Evolutionary conservation across 106 monocot genomes (phyloP), one percentile per base, ranked within the genome.

Genomic region (Platanthera guangdongensis): DNA sequence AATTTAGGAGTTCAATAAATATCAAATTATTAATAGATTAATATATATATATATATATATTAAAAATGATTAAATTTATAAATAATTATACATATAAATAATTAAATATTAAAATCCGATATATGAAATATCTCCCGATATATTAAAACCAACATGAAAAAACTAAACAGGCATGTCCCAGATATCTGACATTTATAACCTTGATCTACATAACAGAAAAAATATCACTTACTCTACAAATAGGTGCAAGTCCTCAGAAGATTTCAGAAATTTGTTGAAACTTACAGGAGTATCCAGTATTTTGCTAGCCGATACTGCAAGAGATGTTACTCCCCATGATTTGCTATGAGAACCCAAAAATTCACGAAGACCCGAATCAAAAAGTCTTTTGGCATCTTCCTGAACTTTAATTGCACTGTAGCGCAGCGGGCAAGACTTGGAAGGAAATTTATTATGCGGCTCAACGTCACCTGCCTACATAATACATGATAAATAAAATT

Each of bases 281-380:
- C 91, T 88, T 90, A 99, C 99, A 75, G 89, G 99, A 75, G 77
- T 82, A 62, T 88, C 89, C 71, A 87, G 77, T 78, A 99, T 92
- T 99, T 99, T 99, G 77, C 99, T 92, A 83, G 99, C 99, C 52
- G 82, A 8, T 72, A 99, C 78, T 32, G 99, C 86, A 60, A 99
- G 89, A 78, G 99, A 92, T 67, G 99, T 88, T 57, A 99, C 57
- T 74, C 84, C 81, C 99, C 99, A 99, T 81, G 74, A 73, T 57
- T 48, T 59, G 52, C 75, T 85, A 48, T 88, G 78, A 19, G 85
- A 82, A 65, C 80, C 82, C 78, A 92, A 78, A 83, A 83, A 99
- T 62, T 99, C 99, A 30, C 79, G 80, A 68, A 99, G 88, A 11
- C 83, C 92, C 51, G 79, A 79, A 81, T 92, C 88, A 86, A 99